These are phyloP conservation scores for Emericellopsis cladophorae DNA, from an alignment of 2,329 filamentous ascomycete species.

Conservation along the genomic window DNA sequence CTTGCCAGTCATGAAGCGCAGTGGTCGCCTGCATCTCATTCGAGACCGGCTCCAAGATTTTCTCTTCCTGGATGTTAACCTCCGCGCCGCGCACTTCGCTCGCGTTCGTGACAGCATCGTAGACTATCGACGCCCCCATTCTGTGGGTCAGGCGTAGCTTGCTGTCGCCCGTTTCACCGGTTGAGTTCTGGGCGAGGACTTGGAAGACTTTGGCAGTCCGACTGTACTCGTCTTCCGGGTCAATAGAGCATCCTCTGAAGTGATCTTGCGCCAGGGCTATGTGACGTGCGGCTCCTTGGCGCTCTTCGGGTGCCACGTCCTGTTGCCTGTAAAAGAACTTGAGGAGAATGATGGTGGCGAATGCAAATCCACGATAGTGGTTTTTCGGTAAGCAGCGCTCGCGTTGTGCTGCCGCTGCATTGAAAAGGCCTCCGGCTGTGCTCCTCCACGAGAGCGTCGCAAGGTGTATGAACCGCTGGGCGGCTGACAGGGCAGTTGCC, in stretches of 20 bases:
- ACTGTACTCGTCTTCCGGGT: constrained; percentile 11
- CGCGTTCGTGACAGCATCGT: constrained; percentile 10
- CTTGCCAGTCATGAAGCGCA: neutral
- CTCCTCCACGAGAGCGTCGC: constrained; percentile 9
- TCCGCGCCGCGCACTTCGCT: constrained; percentile 7
- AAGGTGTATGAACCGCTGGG: constrained; percentile 13
- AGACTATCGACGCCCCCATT: constrained; percentile 11
- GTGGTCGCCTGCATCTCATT: neutral
- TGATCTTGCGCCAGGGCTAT: constrained; percentile 13
- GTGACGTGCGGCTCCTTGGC: constrained; percentile 14
- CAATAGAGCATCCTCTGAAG: constrained; percentile 9
- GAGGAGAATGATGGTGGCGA: constrained; percentile 17
- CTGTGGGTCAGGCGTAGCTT: constrained; percentile 8
- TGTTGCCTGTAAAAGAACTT: constrained; percentile 13
- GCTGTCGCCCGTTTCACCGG: constrained; percentile 7
- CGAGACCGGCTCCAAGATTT: neutral
- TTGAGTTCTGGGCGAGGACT: constrained; percentile 11
- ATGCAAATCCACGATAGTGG: constrained; percentile 13
- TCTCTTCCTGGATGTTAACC: constrained; percentile 4
- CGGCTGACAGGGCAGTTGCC: constrained; percentile 11
- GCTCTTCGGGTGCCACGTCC: constrained; percentile 11
- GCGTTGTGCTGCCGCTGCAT: constrained; percentile 5
- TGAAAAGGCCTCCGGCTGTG: constrained; percentile 3
- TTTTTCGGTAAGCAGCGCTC: constrained; percentile 11
- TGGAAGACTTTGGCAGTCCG: constrained; percentile 12